Evolutionary conservation across 345 rosid species (phyloP), one percentile per base, ranked within the genome.

Genomic region (Boechera divaricarpa): DNA sequence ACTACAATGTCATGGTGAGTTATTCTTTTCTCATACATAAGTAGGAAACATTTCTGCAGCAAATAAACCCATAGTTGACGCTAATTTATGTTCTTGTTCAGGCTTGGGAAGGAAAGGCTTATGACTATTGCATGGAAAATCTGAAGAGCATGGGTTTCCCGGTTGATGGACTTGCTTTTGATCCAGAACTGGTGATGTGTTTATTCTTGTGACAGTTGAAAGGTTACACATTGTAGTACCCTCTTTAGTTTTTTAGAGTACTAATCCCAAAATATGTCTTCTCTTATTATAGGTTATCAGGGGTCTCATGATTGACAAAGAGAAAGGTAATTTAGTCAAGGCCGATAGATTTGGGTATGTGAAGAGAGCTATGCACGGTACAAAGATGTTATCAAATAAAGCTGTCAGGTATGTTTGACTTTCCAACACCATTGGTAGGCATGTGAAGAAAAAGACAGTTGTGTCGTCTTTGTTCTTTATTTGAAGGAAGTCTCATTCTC

Each of bases 21-120:
- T 57, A 38, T 28, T 32, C n/a, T 73, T 69, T 45, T 42, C 29
- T 6, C 57, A 29, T 59, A 63, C 39, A 29, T 60, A 10, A 21
- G 44, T 26, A 12, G 44, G n/a, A 21, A 31, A 5, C n/a, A 1
- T 24, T 0, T 54, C 41, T 18, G 39, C 57, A 49, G 4, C 24
- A 26, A 33, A 33, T 36, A 33, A 32, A 42, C 4, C 28, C 16
- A 3, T 38, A 21, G 2, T 5, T 79, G 70, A 64, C 24, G 48
- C 11, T 26, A 13, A 32, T 58, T 65, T 52, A 35, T 75, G 44
- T 54, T 51, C 54, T 79, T 60, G 26, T 38, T 63, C 83, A 94
- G 97, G 97, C 98, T 73, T 94, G 98, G 98, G 98, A 94, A 89
- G 98, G 98, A 56, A 86, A 88, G 49, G 98, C 98, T 62, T 94